Evolutionary conservation across 2,329 filamentous ascomycete species (phyloP).

Genomic region (Colletotrichum tropicale): DNA sequence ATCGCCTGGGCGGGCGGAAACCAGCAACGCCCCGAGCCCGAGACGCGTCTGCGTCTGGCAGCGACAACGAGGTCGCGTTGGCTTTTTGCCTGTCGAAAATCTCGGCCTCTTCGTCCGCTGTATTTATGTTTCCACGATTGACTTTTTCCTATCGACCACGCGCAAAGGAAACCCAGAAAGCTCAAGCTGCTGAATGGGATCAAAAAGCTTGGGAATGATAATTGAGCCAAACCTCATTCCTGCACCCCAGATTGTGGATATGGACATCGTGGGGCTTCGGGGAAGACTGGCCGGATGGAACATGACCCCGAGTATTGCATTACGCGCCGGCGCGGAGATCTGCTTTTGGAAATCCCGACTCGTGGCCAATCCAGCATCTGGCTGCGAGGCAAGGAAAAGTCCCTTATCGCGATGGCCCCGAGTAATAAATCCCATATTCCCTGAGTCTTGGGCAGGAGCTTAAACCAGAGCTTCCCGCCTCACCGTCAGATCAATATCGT

Average conservation of each 20-base stretch:
- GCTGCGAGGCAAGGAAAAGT: not conserved
- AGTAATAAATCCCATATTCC: not conserved
- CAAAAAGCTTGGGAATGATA: not conserved
- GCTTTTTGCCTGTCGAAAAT: not conserved
- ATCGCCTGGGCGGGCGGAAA: not conserved
- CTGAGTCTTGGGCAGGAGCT: not conserved
- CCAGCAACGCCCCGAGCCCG: not conserved
- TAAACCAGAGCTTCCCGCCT: not conserved
- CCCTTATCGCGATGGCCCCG: not conserved
- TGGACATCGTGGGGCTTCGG: not conserved
- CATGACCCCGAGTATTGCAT: constrained; percentile 7
- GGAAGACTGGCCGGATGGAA: not conserved
- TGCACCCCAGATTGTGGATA: not conserved
- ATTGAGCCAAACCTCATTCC: not conserved
- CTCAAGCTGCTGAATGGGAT: not conserved
- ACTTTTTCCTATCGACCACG: not conserved
- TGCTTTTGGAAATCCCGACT: not conserved
- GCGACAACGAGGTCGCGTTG: not conserved
- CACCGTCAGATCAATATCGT: not conserved
- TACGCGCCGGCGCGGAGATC: not conserved
- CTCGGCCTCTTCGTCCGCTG: not conserved
- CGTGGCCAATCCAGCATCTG: not conserved
- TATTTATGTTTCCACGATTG: not conserved
- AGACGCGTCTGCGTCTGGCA: not conserved
- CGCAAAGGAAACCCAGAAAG: not conserved